These are phyloP conservation scores for Solanum tacnaense DNA, from an alignment of 257 asterid species.

Conservation along the genomic window DNA sequence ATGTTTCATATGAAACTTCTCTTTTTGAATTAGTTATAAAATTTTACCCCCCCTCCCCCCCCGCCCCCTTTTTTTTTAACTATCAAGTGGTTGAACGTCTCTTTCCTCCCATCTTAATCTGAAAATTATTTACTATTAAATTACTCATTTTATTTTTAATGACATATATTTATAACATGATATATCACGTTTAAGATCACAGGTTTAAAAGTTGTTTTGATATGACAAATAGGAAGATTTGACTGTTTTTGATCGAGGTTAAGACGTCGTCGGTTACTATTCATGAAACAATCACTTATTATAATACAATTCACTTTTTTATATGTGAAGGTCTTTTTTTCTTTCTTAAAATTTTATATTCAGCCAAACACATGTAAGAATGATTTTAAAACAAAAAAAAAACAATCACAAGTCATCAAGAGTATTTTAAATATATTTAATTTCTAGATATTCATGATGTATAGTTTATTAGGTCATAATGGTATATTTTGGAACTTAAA, in stretches of 20 bases:
- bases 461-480: not conserved
- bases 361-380: not conserved
- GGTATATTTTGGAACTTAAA: not conserved
- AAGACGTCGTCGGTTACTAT: not conserved
- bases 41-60: accelerated
- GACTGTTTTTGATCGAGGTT: not conserved
- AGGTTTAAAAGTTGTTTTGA: not conserved
- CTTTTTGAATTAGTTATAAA: not conserved
- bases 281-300: not conserved
- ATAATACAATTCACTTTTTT: not conserved
- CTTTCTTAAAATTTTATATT: not conserved
- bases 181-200: not conserved
- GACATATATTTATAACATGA: not conserved
- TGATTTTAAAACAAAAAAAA: not conserved
- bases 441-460: not conserved
- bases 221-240: not conserved
- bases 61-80: accelerated
- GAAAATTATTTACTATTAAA: not conserved
- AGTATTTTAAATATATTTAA: not conserved
- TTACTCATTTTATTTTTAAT: not conserved
- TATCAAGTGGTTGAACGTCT: not conserved
- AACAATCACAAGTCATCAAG: not conserved
- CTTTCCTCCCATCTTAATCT: not conserved
- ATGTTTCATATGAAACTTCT: not conserved
- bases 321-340: not conserved